A percentile compares a stretch with the other conserved stretches of the same genome.
Evolutionary conservation across 768 basidiomycete genomes (phyloP).

Genomic region (Melanogaster broomeanus): DNA sequence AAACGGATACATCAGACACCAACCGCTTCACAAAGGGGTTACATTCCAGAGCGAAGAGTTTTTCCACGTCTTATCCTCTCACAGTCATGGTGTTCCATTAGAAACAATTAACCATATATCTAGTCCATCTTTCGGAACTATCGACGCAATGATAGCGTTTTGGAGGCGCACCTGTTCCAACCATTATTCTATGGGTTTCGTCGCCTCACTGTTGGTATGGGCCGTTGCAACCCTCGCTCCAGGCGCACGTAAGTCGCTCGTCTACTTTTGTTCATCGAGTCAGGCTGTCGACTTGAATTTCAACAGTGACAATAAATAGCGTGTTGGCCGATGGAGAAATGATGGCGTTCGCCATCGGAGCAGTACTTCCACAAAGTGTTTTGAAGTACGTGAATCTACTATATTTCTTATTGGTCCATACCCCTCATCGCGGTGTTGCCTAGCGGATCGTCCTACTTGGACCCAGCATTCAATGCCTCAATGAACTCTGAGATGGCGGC

Average conservation of each 20-base stretch:
- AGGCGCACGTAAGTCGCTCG: constrained; percentile 20
- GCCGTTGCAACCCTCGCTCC: constrained; percentile 23
- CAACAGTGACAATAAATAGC: constrained; percentile 20
- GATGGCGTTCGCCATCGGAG: constrained; percentile 24
- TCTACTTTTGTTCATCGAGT: not conserved
- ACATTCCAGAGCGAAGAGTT: constrained; percentile 27
- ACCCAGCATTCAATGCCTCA: constrained; percentile 4
- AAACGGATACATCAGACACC: not conserved
- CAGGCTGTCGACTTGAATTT: not conserved
- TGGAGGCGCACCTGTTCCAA: constrained; percentile 22
- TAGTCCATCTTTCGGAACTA: constrained; percentile 19
- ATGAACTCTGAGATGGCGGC: constrained; percentile 17
- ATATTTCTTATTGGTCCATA: not conserved
- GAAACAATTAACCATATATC: constrained; percentile 23
- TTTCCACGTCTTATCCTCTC: constrained; percentile 20
- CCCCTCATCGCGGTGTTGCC: not conserved
- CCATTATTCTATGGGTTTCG: constrained; percentile 18
- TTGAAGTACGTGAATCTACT: constrained; percentile 20
- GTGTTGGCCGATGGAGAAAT: constrained; percentile 22
- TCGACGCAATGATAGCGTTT: constrained; percentile 13
- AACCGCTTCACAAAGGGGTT: not conserved
- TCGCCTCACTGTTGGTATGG: constrained; percentile 21
- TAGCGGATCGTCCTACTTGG: not conserved
- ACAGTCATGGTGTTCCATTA: constrained; percentile 21
- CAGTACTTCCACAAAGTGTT: constrained; percentile 21